Conservation (phyloP, 352 stramenopile species). For the Phytophthora syringae region DNA sequence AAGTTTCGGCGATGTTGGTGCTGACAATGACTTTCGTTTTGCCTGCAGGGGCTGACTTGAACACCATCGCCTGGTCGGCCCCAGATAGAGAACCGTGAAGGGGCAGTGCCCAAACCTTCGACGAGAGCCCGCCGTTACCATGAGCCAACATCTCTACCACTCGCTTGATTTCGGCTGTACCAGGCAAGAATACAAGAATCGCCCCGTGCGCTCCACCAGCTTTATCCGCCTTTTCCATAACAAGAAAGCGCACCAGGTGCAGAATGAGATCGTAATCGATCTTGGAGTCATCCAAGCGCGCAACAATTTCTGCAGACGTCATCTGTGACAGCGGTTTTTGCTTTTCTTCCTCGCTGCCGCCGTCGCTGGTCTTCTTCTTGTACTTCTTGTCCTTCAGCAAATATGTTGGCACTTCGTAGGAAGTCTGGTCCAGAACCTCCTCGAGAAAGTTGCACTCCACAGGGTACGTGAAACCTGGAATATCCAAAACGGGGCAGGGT, state of each 20-base stretch:
- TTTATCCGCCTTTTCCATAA: slow-evolving; percentile 28
- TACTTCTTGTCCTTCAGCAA: slow-evolving; percentile 61
- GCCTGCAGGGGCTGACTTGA: slow-evolving; percentile 59
- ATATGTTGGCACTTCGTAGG: slow-evolving; percentile 69
- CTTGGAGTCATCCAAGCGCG: slow-evolving; percentile 87
- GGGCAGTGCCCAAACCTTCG: slow-evolving; percentile 68
- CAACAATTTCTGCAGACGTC: slow-evolving; percentile 57
- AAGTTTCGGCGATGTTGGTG: slow-evolving; percentile 92
- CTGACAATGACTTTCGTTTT: slow-evolving; percentile 89
- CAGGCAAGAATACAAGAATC: slow-evolving; percentile 86
- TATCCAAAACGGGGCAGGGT: slow-evolving; percentile 79
- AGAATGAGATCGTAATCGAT: slow-evolving; percentile 95
- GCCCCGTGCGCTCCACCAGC: slow-evolving; percentile 43
- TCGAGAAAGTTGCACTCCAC: slow-evolving; percentile 84
- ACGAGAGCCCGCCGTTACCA: slow-evolving; percentile 38
- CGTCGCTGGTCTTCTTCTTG: slow-evolving; percentile 48
- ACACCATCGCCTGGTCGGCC: slow-evolving; percentile 77
- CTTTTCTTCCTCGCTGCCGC: slow-evolving; percentile 26
- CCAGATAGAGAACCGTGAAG: slow-evolving; percentile 82
- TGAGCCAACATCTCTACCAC: slow-evolving; percentile 67
- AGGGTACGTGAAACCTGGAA: slow-evolving; percentile 87
- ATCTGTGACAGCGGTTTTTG: slow-evolving; percentile 39
- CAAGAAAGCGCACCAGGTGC: slow-evolving; percentile 84
- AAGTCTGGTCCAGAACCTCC: slow-evolving; percentile 66
- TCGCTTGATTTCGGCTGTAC: slow-evolving; percentile 85